Conservation (phyloP, 352 stramenopile genomes). For the Phytophthora hibernalis region DNA sequence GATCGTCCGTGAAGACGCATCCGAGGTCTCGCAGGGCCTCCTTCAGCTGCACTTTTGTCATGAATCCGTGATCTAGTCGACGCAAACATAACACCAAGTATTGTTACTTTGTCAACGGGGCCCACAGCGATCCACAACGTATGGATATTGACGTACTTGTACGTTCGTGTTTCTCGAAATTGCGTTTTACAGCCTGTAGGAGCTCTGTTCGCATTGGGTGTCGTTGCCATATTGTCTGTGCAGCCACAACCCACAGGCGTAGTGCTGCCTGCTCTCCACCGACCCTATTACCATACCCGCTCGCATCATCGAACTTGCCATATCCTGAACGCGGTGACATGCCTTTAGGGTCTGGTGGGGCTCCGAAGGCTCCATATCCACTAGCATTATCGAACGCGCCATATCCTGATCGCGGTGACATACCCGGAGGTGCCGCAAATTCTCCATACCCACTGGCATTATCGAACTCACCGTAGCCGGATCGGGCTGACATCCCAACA, state of each 20-base stretch:
- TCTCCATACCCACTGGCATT: too few relatives aligned
- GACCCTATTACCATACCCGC: conserved; percentile 19
- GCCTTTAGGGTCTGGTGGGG: background rate
- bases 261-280: conserved; percentile 43
- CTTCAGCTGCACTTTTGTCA: conserved; percentile 63
- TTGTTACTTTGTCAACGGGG: too few relatives aligned
- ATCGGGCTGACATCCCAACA: too few relatives aligned
- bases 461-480: too few relatives aligned
- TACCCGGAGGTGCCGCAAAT: too few relatives aligned
- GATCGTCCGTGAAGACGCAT: conserved; percentile 68
- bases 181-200: conserved; percentile 57
- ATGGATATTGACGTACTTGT: conserved; percentile 38
- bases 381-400: conserved; percentile 30
- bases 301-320: conserved; percentile 29
- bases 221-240: conserved; percentile 48
- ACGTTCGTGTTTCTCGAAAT: conserved; percentile 64
- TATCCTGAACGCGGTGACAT: conserved; percentile 26
- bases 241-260: conserved; percentile 45
- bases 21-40: conserved; percentile 55
- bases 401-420: conserved; percentile 33
- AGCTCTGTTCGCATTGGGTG: conserved; percentile 56
- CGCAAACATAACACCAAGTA: background rate
- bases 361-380: conserved; percentile 28
- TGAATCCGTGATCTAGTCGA: conserved; percentile 21
- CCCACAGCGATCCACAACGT: background rate